Percentiles rank a stretch among this genome's conserved stretches.
Conservation (phyloP, 192 early-diverging fungal genomes). For the Paraglomus brasilianum region DNA sequence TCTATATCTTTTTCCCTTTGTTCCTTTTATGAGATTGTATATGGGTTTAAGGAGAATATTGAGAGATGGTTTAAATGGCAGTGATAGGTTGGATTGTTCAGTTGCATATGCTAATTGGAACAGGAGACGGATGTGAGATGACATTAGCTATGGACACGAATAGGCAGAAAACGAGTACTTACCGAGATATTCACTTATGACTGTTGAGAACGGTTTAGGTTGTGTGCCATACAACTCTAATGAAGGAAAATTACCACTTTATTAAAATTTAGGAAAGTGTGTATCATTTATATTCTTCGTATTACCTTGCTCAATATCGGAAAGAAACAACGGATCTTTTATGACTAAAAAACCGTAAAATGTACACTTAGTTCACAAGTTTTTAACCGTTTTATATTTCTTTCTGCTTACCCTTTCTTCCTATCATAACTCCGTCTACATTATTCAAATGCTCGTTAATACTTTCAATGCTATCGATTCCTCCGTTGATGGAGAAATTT, state of each 20-base stretch:
- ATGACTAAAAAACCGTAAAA: conserved; percentile 45
- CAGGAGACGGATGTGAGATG: background rate
- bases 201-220: conserved; percentile 34
- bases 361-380: background rate
- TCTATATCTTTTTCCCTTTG: background rate
- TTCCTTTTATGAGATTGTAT: background rate
- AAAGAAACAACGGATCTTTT: conserved; percentile 66
- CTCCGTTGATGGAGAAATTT: conserved; percentile 65
- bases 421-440: conserved; percentile 71
- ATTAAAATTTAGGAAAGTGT: background rate
- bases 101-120: too few species aligned
- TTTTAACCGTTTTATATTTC: background rate
- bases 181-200: conserved; percentile 45
- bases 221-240: conserved; percentile 31
- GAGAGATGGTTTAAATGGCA: background rate
- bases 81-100: too few species aligned
- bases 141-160: background rate
- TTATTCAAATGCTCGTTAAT: conserved; percentile 46
- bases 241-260: background rate
- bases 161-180: conserved; percentile 9
- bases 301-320: conserved; percentile 54
- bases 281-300: background rate
- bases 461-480: conserved; percentile 51
- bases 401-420: conserved; percentile 51
- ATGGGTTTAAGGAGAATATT: background rate